A percentile compares a stretch with the other conserved stretches of the same genome.
phyloP scores from a whole-genome alignment of 2,329 filamentous ascomycete species.

The Fusarium sp. region DNA sequence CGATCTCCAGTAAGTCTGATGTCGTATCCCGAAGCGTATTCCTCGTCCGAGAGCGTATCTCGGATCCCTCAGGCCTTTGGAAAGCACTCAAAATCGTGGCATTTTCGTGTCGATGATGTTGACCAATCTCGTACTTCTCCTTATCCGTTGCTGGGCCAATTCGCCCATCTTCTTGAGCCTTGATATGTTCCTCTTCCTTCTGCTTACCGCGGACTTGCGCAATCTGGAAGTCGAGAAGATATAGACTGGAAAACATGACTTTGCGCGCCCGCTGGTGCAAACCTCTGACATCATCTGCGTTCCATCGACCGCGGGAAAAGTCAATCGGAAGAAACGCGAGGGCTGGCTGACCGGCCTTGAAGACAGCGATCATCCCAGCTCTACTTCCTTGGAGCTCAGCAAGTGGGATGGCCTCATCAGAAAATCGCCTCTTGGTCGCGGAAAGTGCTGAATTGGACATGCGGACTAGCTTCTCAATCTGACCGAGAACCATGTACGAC shows the following conservation, averaged over 20 bases:
- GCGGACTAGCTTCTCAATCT: constrained; percentile 46
- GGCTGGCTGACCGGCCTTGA: constrained; percentile 52
- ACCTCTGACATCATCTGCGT: constrained; percentile 53
- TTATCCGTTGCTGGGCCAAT: not conserved
- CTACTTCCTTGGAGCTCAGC: constrained; percentile 45
- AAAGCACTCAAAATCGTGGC: constrained; percentile 51
- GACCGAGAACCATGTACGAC: constrained; percentile 54
- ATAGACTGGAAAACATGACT: constrained; percentile 48
- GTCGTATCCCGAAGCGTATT: constrained; percentile 47
- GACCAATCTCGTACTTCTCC: constrained; percentile 30
- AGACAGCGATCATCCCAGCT: constrained; percentile 47
- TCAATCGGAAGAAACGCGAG: constrained; percentile 59
- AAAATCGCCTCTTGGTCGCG: constrained; percentile 42
- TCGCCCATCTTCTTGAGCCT: not conserved
- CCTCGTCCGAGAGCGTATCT: constrained; percentile 47
- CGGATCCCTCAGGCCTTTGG: constrained; percentile 50
- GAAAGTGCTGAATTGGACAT: constrained; percentile 49
- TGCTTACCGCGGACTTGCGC: constrained; percentile 39
- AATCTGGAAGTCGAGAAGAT: constrained; percentile 57
- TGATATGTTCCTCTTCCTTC: constrained; percentile 28
- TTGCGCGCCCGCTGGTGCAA: constrained; percentile 52
- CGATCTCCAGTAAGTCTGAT: constrained; percentile 38
- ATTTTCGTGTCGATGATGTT: constrained; percentile 47
- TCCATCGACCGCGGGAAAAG: constrained; percentile 58
- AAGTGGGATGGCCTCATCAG: constrained; percentile 36